These are phyloP conservation scores for Globisporangium splendens DNA, from an alignment of 352 stramenopile species.

Conservation along the genomic window DNA sequence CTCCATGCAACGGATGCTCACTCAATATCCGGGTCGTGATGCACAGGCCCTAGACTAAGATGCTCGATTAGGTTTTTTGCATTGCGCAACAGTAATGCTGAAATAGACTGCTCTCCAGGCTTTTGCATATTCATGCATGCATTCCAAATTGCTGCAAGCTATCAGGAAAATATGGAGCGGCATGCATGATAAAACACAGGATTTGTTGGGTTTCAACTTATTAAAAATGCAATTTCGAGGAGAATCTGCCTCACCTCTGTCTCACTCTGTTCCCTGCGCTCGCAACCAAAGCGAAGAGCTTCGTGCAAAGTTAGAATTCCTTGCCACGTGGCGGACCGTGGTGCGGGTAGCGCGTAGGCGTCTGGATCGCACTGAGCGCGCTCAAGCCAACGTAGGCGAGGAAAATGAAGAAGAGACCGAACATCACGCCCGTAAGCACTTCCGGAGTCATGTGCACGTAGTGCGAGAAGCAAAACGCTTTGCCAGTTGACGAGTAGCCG, in stretches of 20 bases:
- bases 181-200: too few species aligned
- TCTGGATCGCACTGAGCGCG: constrained; percentile 76
- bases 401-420: constrained; percentile 81
- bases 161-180: too few species aligned
- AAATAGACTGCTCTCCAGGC: too few species aligned
- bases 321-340: constrained; percentile 76
- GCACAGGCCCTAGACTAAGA: constrained; percentile 18
- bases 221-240: too few species aligned
- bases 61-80: too few species aligned
- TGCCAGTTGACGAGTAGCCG: constrained; percentile 43
- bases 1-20: constrained; percentile 79
- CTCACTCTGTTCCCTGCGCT: too few species aligned
- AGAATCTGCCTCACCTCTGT: too few species aligned
- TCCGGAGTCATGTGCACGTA: constrained; percentile 81
- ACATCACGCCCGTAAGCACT: constrained; percentile 67
- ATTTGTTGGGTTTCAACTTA: too few species aligned
- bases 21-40: constrained; percentile 68
- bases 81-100: too few species aligned
- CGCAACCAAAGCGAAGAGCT: too few species aligned
- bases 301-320: constrained; percentile 54
- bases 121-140: too few species aligned
- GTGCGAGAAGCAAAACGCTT: constrained; percentile 84
- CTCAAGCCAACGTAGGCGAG: constrained; percentile 68
- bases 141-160: too few species aligned
- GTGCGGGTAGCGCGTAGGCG: constrained; percentile 60